Evolutionary conservation across 176 grass and related monocot genomes (phyloP).

Genomic region (Puya raimondii): DNA sequence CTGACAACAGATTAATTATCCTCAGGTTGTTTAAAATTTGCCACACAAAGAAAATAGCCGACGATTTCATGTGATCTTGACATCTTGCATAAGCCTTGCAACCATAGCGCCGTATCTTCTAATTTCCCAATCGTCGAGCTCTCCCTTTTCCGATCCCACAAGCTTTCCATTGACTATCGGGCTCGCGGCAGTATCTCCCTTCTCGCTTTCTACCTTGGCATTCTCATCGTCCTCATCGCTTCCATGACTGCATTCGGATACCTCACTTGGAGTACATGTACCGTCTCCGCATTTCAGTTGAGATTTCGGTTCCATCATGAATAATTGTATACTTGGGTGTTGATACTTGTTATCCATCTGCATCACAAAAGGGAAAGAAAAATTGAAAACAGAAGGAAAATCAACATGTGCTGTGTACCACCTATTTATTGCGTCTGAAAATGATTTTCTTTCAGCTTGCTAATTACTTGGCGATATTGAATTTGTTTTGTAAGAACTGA

Average conservation of each 20-base stretch:
- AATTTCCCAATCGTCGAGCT: constrained; percentile 72
- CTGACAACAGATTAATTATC: neutral
- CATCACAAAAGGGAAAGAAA: neutral
- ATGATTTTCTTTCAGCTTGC: too few relatives aligned
- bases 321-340: constrained; percentile 78
- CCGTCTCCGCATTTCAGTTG: constrained; percentile 6
- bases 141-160: constrained; percentile 3
- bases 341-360: constrained; percentile 89
- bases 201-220: constrained; percentile 25
- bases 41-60: neutral
- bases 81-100: constrained; percentile 78
- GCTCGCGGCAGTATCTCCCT: constrained; percentile 9
- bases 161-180: constrained; percentile 3
- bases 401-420: neutral
- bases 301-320: constrained; percentile 70
- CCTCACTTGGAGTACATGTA: neutral
- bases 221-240: constrained; percentile 35
- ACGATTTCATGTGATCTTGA: constrained; percentile 37
- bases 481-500: too few relatives aligned
- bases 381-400: neutral
- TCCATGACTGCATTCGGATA: constrained; percentile 13
- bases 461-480: too few relatives aligned
- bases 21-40: neutral
- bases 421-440: too few relatives aligned
- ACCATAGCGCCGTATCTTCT: constrained; percentile 75